A percentile compares a stretch with the other conserved stretches of the same genome.
These are phyloP conservation scores for Chaetomiaceae sp. DNA, from an alignment of 2,329 filamentous ascomycete genomes.

Conservation along the genomic window DNA sequence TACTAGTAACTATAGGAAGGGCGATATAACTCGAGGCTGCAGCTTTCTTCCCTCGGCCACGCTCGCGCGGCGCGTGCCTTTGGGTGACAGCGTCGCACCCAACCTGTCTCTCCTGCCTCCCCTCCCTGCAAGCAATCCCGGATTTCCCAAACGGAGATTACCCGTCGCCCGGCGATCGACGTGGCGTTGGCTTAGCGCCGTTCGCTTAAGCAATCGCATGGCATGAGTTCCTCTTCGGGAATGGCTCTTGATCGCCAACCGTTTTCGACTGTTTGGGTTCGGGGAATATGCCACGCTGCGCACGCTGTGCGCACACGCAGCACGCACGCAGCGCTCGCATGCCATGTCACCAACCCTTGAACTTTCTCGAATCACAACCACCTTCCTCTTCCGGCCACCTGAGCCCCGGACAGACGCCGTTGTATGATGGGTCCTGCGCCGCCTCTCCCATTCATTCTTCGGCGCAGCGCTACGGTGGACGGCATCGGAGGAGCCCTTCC, in stretches of 20 bases:
- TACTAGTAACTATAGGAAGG: no score
- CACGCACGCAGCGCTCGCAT: no score
- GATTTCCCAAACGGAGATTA: slow-evolving; percentile 25
- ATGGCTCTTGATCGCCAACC: slow-evolving; percentile 25
- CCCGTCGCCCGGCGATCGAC: slow-evolving; percentile 28
- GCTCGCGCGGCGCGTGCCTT: slow-evolving; percentile 8
- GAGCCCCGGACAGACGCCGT: slow-evolving; percentile 7
- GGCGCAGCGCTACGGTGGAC: background rate
- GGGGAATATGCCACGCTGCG: slow-evolving; percentile 27
- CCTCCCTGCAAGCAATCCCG: slow-evolving; percentile 25
- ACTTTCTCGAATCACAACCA: slow-evolving; percentile 19
- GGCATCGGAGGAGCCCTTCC: background rate
- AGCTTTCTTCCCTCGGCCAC: background rate
- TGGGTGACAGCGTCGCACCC: slow-evolving; percentile 18
- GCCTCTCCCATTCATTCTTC: background rate
- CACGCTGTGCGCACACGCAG: no score
- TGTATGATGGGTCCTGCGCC: slow-evolving; percentile 16
- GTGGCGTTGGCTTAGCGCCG: slow-evolving; percentile 26
- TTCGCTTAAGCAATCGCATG: slow-evolving; percentile 24
- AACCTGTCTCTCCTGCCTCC: background rate
- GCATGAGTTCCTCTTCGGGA: slow-evolving; percentile 22
- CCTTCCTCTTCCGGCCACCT: slow-evolving; percentile 25
- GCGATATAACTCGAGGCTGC: slow-evolving; percentile 17
- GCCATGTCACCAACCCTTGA: slow-evolving; percentile 11
- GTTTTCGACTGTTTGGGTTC: slow-evolving; percentile 26